phyloP scores from a whole-genome alignment of 1,139 yeast genomes.

The Suhomyces guaymorum region DNA sequence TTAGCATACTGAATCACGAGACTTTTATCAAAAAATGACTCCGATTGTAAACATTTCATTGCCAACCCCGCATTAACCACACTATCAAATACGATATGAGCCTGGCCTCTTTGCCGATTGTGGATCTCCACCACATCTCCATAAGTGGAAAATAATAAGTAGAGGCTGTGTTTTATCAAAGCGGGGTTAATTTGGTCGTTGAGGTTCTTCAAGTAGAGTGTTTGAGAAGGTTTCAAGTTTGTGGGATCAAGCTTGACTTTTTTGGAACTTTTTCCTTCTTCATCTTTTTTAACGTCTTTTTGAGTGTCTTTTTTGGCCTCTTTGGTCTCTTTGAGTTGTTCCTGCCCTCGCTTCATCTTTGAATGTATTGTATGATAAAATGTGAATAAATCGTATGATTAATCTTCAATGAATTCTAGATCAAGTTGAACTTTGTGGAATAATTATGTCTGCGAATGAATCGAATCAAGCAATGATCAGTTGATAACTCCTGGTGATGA shows the following conservation, averaged over 20 bases:
- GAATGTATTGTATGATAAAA: no score
- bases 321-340: no score
- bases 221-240: slow-evolving; percentile 33
- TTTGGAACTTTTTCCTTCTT: no score
- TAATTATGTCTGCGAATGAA: no score
- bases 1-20: slow-evolving; percentile 52
- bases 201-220: slow-evolving; percentile 66
- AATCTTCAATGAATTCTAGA: no score
- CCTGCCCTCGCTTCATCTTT: no score
- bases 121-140: slow-evolving; percentile 65
- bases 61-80: slow-evolving; percentile 56
- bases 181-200: slow-evolving; percentile 58
- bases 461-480: no score
- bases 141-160: slow-evolving; percentile 61
- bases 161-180: slow-evolving; percentile 54
- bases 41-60: slow-evolving; percentile 47
- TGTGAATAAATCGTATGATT: no score
- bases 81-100: slow-evolving; percentile 61
- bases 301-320: no score
- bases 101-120: slow-evolving; percentile 68
- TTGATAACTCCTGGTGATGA: no score
- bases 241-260: slow-evolving; percentile 16
- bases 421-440: no score
- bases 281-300: no score
- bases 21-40: slow-evolving; percentile 56